Evolutionary conservation across 192 early-diverging fungal species (phyloP).

Genomic region (Gaertneriomyces sp.): DNA sequence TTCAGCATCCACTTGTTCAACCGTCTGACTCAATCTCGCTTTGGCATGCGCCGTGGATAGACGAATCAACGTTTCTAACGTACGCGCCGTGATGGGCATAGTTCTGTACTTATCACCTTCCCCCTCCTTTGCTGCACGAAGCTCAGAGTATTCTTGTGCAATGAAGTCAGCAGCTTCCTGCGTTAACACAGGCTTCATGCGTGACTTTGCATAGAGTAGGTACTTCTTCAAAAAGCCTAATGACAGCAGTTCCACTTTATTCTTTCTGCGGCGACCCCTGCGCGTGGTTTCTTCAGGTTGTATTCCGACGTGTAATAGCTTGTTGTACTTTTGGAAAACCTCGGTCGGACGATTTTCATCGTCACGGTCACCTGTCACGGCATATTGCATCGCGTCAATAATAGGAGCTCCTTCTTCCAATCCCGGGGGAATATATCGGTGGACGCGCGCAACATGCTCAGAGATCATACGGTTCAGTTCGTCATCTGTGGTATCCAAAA

Average conservation of each 20-base stretch:
- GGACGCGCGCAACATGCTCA: slow-evolving; percentile 90
- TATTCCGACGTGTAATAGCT: slow-evolving; percentile 74
- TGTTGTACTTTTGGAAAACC: slow-evolving; percentile 87
- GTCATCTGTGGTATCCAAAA: slow-evolving; percentile 88
- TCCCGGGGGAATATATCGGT: slow-evolving; percentile 84
- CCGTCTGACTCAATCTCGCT: slow-evolving; percentile 71
- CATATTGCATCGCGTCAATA: slow-evolving; percentile 24
- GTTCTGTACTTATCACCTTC: slow-evolving; percentile 71
- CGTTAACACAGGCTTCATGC: slow-evolving; percentile 78
- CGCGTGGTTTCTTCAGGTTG: slow-evolving; percentile 19
- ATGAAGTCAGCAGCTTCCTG: slow-evolving; percentile 82
- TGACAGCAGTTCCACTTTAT: slow-evolving; percentile 61
- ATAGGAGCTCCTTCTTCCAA: slow-evolving; percentile 71
- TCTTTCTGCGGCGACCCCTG: slow-evolving; percentile 37
- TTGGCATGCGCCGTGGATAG: slow-evolving; percentile 96
- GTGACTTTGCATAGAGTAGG: slow-evolving; percentile 87
- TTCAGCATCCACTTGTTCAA: slow-evolving; percentile 81
- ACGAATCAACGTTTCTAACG: slow-evolving; percentile 95
- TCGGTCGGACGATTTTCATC: slow-evolving; percentile 50
- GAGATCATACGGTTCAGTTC: slow-evolving; percentile 79
- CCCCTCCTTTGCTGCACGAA: slow-evolving; percentile 73
- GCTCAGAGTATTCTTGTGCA: slow-evolving; percentile 72
- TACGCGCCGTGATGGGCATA: slow-evolving; percentile 96
- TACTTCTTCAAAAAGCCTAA: slow-evolving; percentile 92
- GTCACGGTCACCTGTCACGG: slow-evolving; percentile 42